Base-by-base conservation (phyloP, 768 basidiomycete genomes). In the Pulveroboletus frians region DNA sequence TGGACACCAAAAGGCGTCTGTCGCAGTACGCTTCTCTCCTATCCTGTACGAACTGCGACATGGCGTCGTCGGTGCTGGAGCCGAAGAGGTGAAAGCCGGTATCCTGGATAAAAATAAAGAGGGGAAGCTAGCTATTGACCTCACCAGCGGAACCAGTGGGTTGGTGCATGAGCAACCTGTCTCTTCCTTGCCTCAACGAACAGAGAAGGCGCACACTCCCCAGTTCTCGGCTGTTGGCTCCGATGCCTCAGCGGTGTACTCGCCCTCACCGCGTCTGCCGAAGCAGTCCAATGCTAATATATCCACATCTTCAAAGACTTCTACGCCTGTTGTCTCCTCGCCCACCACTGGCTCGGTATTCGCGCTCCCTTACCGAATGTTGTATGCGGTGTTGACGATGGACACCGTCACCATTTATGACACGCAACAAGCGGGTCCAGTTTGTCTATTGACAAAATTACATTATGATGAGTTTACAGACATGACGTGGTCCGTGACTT, bases 381-480 rank as follows among this genome's bases (percentile, higher is more conserved):
- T 97, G 37, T 98, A 87, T 59, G 92, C 96, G 2, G 92, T 98
- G 14, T 87, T 92, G 42, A 96, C 95, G 18, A 96, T 93, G 83
- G 96, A 99, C 68, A 85, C 91, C 0, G 83, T 99, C 39, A 79
- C 88, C 23, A 85, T 99, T 45, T 93, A 99, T 63, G 96, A 99
- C 65, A 98, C 94, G 4, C 96, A 98, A 70, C 95, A 98, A 71
- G 79, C 90, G 1, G 81, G 85, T 3, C 96, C 96, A 0, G 78
- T 97, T 44, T 92, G 92, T 60, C 72, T 98, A 59, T 78, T 99
- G 55, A 91, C 88, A 26, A 95, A 94, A 61, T 71, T 98, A 53
- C 96, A 99, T 69, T 98, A 96, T 65, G 92, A 95, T 53, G 92
- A 95, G 60, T 98, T 98, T 64, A 98, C 96, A 7, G 96, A 99